Conservation (phyloP, 2,329 filamentous ascomycete genomes). For the Ophiostoma fasciatum region DNA sequence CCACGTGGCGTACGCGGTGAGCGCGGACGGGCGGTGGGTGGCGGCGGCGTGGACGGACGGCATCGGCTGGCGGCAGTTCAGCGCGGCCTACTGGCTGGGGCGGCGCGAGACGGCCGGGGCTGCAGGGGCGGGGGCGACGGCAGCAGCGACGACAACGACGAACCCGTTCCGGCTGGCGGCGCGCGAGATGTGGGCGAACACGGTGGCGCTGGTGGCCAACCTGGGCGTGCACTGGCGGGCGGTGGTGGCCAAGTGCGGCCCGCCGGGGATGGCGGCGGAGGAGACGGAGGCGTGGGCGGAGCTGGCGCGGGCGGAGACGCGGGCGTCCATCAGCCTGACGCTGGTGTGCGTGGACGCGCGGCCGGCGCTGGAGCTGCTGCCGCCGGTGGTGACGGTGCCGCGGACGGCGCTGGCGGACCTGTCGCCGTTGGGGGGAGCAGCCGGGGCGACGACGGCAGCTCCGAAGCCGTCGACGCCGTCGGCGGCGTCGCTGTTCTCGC, state of each 20-base stretch:
- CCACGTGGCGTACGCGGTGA: constrained; percentile 65
- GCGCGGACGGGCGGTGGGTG: constrained; percentile 63
- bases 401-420: constrained; percentile 28
- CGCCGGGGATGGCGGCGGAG: constrained; percentile 54
- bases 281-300: constrained; percentile 48
- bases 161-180: constrained; percentile 48
- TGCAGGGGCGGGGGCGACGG: too few species aligned
- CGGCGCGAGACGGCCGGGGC: constrained; percentile 37
- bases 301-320: constrained; percentile 36
- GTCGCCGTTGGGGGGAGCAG: constrained; percentile 12
- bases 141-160: too few species aligned
- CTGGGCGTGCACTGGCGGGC: constrained; percentile 65
- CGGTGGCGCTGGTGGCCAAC: constrained; percentile 53
- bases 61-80: constrained; percentile 57
- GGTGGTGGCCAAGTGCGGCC: constrained; percentile 56
- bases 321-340: constrained; percentile 37
- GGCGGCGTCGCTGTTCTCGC: constrained; percentile 39
- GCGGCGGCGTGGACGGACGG: constrained; percentile 72
- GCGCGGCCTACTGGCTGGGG: constrained; percentile 56
- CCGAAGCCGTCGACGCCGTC: constrained; percentile 58
- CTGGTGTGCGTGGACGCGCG: constrained; percentile 51
- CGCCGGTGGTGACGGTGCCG: constrained; percentile 35
- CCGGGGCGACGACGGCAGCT: too few species aligned
- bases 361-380: constrained; percentile 48
- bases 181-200: constrained; percentile 65